A percentile compares a stretch with the other conserved stretches of the same genome.
phyloP scores from a whole-genome alignment of 305 asterid genomes.

The Rubia occidens region DNA sequence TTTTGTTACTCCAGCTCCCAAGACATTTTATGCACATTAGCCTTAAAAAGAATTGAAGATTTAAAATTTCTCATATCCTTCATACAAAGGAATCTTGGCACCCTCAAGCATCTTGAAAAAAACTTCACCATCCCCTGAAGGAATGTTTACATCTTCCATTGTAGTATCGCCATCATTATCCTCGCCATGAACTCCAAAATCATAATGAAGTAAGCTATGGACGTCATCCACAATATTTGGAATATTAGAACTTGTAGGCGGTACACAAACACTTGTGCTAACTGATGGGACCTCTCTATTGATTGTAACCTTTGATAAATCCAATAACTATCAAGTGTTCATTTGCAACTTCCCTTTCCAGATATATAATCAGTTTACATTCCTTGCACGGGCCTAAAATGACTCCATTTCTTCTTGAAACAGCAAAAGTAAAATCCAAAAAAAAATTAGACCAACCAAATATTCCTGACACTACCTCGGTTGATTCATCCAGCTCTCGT shows the following conservation, averaged over 20 bases:
- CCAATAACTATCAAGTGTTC: background rate
- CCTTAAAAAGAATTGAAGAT: conserved; percentile 9
- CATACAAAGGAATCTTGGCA: conserved; percentile 3
- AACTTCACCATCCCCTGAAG: conserved; percentile 5
- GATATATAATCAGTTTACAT: background rate
- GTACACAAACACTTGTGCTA: background rate
- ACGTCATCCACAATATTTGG: background rate
- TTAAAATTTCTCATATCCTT: conserved; percentile 14
- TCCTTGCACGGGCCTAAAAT: background rate
- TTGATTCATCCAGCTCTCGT: conserved; percentile 4
- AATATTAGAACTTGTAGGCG: background rate
- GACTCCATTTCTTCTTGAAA: background rate
- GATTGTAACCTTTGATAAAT: background rate
- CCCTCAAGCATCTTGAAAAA: conserved; percentile 14
- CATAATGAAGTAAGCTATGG: background rate
- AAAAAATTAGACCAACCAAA: background rate
- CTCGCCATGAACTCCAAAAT: background rate
- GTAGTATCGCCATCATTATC: background rate
- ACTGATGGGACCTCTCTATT: background rate
- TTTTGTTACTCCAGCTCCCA: background rate
- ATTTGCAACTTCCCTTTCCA: background rate
- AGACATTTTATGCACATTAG: conserved; percentile 12
- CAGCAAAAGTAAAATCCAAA: background rate
- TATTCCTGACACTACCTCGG: background rate
- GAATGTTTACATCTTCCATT: background rate